phyloP scores from a whole-genome alignment of 768 basidiomycete species.

The Podaxis sp. region DNA sequence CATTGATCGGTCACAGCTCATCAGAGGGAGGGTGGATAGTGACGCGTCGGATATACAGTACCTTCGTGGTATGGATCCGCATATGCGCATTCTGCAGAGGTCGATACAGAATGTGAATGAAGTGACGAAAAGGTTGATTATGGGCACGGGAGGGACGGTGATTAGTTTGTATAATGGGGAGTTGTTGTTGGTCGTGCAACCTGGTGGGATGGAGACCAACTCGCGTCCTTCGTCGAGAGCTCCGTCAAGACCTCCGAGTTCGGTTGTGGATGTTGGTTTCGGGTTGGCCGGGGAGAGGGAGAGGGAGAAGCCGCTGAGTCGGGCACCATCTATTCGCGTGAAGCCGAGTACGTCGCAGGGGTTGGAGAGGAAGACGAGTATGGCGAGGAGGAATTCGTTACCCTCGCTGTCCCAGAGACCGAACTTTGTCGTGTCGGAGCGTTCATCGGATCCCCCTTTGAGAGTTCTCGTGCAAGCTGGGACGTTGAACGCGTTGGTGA shows the following conservation, averaged over 20 bases:
- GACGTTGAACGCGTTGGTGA: slow-evolving; percentile 71
- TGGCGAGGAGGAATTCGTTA: slow-evolving; percentile 73
- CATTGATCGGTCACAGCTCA: slow-evolving; percentile 63
- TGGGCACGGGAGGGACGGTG: slow-evolving; percentile 61
- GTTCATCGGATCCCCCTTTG: slow-evolving; percentile 67
- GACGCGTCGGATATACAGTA: slow-evolving; percentile 61
- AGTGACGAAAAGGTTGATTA: slow-evolving; percentile 34
- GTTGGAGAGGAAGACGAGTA: slow-evolving; percentile 74
- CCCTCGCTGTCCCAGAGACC: slow-evolving; percentile 70
- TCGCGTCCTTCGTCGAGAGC: slow-evolving; percentile 62
- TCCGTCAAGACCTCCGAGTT: slow-evolving; percentile 72
- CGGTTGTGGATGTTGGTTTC: slow-evolving; percentile 39
- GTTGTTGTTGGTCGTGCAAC: slow-evolving; percentile 67
- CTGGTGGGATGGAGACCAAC: slow-evolving; percentile 43
- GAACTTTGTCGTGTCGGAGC: slow-evolving; percentile 58
- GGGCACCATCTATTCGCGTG: slow-evolving; percentile 77
- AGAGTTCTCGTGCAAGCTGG: slow-evolving; percentile 80
- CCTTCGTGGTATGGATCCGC: slow-evolving; percentile 51
- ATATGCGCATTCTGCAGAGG: slow-evolving; percentile 34
- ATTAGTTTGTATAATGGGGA: slow-evolving; percentile 78
- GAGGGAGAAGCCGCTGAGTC: slow-evolving; percentile 45
- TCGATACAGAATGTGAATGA: slow-evolving; percentile 30
- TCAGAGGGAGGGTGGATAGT: slow-evolving; percentile 71
- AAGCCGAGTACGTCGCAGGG: slow-evolving; percentile 68
- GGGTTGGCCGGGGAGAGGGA: slow-evolving; percentile 23